Conservation (phyloP, 163 green algal species). For the Coccomyxa subellipsoidea region DNA sequence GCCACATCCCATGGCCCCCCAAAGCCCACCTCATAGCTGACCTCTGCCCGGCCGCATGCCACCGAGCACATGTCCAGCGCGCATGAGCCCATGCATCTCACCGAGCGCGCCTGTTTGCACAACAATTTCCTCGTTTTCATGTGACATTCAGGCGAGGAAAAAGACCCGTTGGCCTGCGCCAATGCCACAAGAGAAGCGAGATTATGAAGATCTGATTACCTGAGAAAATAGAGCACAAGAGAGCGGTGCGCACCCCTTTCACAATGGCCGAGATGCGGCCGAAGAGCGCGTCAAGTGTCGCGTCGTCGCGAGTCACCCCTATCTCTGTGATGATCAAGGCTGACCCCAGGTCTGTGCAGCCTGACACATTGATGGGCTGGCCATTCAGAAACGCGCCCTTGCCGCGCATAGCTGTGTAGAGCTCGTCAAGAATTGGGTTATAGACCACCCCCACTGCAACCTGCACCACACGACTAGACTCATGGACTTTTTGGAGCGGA, state of each 20-base stretch:
- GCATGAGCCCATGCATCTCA: slow-evolving; percentile 87
- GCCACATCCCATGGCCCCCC: slow-evolving; percentile 81
- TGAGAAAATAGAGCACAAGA: too few relatives aligned
- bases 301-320: slow-evolving; percentile 62
- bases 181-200: too few relatives aligned
- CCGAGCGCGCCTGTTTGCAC: slow-evolving; percentile 45
- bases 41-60: slow-evolving; percentile 77
- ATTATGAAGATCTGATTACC: too few relatives aligned
- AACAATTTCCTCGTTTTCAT: too few relatives aligned
- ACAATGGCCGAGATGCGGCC: not conserved
- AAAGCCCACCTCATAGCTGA: slow-evolving; percentile 79
- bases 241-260: not conserved
- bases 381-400: slow-evolving; percentile 77
- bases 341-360: slow-evolving; percentile 45
- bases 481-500: too few relatives aligned
- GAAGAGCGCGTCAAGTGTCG: slow-evolving; percentile 18
- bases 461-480: not conserved
- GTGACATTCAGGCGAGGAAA: too few relatives aligned
- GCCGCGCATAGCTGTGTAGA: slow-evolving; percentile 71
- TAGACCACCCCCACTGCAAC: slow-evolving; percentile 83
- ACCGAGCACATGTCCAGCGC: slow-evolving; percentile 82
- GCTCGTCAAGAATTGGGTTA: slow-evolving; percentile 90
- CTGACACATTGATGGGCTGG: slow-evolving; percentile 52
- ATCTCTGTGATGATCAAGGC: slow-evolving; percentile 92
- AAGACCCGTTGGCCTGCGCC: too few relatives aligned